phyloP scores from a whole-genome alignment of 2,329 filamentous ascomycete genomes.

The Pseudocercospora cruenta region DNA sequence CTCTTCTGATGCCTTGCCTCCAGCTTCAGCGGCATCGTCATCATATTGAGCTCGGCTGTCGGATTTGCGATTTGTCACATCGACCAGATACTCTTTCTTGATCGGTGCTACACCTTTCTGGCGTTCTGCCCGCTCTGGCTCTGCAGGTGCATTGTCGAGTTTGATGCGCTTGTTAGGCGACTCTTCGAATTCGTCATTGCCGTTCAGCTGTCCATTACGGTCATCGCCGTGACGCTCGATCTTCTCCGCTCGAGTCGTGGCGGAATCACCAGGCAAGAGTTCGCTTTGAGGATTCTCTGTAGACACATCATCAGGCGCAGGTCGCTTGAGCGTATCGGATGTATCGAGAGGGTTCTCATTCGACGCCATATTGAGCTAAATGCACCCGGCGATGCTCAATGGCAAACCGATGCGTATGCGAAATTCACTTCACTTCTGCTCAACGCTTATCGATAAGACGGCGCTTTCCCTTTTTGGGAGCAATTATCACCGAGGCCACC shows the following conservation, averaged over 20 bases:
- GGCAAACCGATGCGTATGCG: background rate
- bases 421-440: constrained; percentile 1
- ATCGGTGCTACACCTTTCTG: constrained; percentile 68
- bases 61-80: constrained; percentile 21
- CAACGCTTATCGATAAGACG: constrained; percentile 5
- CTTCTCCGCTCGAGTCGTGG: constrained; percentile 46
- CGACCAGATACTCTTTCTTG: constrained; percentile 67
- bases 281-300: constrained; percentile 40
- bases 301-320: constrained; percentile 26
- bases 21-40: constrained; percentile 52
- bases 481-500: too few species aligned
- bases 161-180: constrained; percentile 45
- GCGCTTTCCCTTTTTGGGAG: background rate
- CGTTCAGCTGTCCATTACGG: constrained; percentile 19
- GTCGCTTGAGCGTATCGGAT: constrained; percentile 28
- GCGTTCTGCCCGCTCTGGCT: constrained; percentile 29
- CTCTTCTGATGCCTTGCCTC: constrained; percentile 47
- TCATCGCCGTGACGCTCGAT: constrained; percentile 39
- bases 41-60: constrained; percentile 30
- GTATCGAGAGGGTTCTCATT: constrained; percentile 32
- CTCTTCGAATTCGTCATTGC: constrained; percentile 35
- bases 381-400: background rate
- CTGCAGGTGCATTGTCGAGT: constrained; percentile 30
- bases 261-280: constrained; percentile 42
- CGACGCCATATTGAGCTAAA: constrained; percentile 8